A percentile compares a stretch with the other conserved stretches of the same genome.
phyloP scores from a whole-genome alignment of 2,329 filamentous ascomycete genomes.

The Cordyceps javanica region DNA sequence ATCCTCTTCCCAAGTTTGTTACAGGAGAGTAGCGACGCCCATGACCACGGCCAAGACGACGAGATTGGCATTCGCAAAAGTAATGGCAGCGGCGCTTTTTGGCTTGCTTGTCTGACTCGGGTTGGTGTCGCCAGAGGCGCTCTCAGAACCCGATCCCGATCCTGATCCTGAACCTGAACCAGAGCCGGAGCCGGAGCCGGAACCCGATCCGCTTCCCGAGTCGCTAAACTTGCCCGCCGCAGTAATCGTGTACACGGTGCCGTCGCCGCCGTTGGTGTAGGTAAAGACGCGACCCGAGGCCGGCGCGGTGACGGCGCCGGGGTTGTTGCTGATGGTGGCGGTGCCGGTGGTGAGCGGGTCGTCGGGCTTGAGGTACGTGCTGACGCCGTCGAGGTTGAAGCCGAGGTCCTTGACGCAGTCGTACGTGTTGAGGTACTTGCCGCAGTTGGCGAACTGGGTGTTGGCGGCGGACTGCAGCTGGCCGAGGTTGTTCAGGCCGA shows the following conservation, averaged over 20 bases:
- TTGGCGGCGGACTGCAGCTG: slow-evolving; percentile 16
- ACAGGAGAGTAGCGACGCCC: neutral
- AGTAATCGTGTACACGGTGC: slow-evolving; percentile 28
- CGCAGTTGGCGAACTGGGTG: slow-evolving; percentile 14
- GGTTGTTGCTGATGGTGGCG: slow-evolving; percentile 23
- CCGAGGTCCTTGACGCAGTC: slow-evolving; percentile 19
- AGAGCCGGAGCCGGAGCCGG: neutral
- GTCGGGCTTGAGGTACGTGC: slow-evolving; percentile 18
- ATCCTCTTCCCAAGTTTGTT: neutral
- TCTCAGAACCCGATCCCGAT: neutral
- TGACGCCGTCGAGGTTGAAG: slow-evolving; percentile 20
- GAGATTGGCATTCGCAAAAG: neutral
- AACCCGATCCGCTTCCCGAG: neutral
- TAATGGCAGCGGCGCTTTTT: neutral
- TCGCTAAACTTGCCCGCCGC: slow-evolving; percentile 19
- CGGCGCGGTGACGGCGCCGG: slow-evolving; percentile 26
- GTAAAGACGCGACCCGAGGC: slow-evolving; percentile 28
- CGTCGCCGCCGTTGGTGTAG: slow-evolving; percentile 26
- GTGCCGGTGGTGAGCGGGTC: slow-evolving; percentile 25
- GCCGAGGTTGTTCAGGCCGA: slow-evolving; percentile 17
- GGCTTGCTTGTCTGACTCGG: neutral
- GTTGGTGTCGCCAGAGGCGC: neutral
- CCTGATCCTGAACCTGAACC: neutral
- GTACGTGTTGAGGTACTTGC: slow-evolving; percentile 17
- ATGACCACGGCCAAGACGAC: neutral